Evolutionary conservation across 768 basidiomycete species (phyloP).

Genomic region (Russula dissimulans): DNA sequence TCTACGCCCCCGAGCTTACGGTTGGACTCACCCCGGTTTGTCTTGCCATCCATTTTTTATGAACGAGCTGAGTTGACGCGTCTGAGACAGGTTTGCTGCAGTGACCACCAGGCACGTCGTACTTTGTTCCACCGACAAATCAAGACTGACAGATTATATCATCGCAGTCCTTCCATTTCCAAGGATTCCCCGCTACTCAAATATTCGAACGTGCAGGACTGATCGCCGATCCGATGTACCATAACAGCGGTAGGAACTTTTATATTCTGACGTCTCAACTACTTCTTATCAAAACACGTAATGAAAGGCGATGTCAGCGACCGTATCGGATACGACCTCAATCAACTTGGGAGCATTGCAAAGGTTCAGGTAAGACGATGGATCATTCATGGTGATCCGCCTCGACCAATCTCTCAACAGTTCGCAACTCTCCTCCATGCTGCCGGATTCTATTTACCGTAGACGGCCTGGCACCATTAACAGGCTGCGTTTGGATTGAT

Average conservation of each 20-base stretch:
- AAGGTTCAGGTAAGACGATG: conserved; percentile 63
- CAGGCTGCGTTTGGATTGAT: not conserved
- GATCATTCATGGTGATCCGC: not conserved
- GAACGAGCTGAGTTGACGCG: not conserved
- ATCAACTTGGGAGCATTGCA: conserved; percentile 74
- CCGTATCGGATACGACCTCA: conserved; percentile 72
- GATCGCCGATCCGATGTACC: conserved; percentile 85
- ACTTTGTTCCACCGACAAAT: not conserved
- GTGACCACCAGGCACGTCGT: conserved; percentile 67
- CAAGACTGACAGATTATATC: not conserved
- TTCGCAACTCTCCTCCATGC: conserved; percentile 32
- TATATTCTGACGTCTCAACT: not conserved
- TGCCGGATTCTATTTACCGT: conserved; percentile 27
- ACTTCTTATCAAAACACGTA: not conserved
- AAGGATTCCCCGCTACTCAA: conserved; percentile 80
- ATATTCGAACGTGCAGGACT: conserved; percentile 83
- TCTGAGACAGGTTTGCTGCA: conserved; percentile 63
- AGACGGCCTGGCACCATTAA: not conserved
- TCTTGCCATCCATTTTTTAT: not conserved
- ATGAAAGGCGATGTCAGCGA: conserved; percentile 63
- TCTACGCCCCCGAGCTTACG: conserved; percentile 74
- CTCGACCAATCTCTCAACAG: conserved; percentile 7
- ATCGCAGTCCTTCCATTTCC: conserved; percentile 62
- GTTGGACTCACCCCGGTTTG: conserved; percentile 59
- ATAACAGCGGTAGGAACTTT: conserved; percentile 56